Percentiles rank a stretch among this genome's conserved stretches.
Conservation (phyloP, 345 rosid species). For the Murraya paniculata region DNA sequence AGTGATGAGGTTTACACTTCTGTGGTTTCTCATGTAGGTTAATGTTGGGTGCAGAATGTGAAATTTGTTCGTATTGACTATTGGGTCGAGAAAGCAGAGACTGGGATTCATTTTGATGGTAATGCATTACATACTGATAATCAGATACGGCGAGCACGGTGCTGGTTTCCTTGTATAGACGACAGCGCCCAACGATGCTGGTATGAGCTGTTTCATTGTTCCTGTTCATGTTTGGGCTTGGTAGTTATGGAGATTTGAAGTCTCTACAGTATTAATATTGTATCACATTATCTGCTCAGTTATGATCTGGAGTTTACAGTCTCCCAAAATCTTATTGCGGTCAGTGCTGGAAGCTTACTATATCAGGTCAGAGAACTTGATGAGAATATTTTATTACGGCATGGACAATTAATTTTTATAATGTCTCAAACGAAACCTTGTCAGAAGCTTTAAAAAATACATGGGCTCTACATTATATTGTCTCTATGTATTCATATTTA, state of each 20-base stretch:
- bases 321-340: constrained; percentile 85
- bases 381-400: constrained; percentile 14
- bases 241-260: neutral
- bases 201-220: constrained; percentile 33
- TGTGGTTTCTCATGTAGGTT: constrained; percentile 52
- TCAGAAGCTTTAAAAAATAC: neutral
- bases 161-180: constrained; percentile 97
- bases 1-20: constrained; percentile 34
- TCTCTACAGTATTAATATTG: neutral
- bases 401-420: neutral
- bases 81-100: constrained; percentile 84
- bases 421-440: neutral
- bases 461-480: neutral
- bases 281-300: constrained; percentile 42
- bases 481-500: neutral
- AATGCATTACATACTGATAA: constrained; percentile 80
- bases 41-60: constrained; percentile 88
- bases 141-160: constrained; percentile 89
- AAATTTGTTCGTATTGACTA: constrained; percentile 78
- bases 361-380: constrained; percentile 63
- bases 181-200: constrained; percentile 83
- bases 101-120: constrained; percentile 85
- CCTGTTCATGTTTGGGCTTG: neutral
- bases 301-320: constrained; percentile 95
- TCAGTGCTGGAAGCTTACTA: constrained; percentile 78